A percentile compares a stretch with the other conserved stretches of the same genome.
phyloP scores from a whole-genome alignment of 768 basidiomycete genomes.

The Tulasnella sp. region DNA sequence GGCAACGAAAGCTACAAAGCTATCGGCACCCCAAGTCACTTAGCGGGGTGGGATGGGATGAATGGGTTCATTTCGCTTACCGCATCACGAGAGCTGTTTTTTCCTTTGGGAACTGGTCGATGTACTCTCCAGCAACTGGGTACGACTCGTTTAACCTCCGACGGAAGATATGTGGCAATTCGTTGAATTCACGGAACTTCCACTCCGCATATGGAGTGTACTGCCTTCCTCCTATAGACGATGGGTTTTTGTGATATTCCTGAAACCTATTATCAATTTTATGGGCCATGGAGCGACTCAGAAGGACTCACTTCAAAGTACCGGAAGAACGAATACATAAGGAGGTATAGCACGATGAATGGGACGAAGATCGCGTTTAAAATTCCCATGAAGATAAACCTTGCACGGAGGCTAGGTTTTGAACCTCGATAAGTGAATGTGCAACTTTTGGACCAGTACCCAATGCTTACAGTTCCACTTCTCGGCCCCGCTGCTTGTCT shows the following conservation, averaged over 20 bases:
- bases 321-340: constrained; percentile 99
- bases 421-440: neutral
- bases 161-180: constrained; percentile 85
- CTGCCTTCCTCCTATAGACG: constrained; percentile 79
- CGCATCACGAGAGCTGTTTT: constrained; percentile 81
- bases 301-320: constrained; percentile 79
- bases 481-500: constrained; percentile 50
- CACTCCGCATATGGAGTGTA: constrained; percentile 94
- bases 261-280: constrained; percentile 26
- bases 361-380: constrained; percentile 92
- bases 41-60: neutral
- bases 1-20: constrained; percentile 91
- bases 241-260: constrained; percentile 99
- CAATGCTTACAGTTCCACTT: neutral
- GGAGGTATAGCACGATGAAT: constrained; percentile 89
- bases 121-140: constrained; percentile 85
- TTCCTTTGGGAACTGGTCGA: constrained; percentile 96
- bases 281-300: neutral
- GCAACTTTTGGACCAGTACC: neutral
- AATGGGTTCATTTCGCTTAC: constrained; percentile 34
- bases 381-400: constrained; percentile 95
- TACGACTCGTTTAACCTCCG: constrained; percentile 81
- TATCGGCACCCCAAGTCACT: constrained; percentile 25
- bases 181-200: constrained; percentile 99
- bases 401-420: constrained; percentile 50